A percentile compares a stretch with the other conserved stretches of the same genome.
These are phyloP conservation scores for Neoconidiobolus thromboides DNA, from an alignment of 371 early-diverging fungal species.

Conservation along the genomic window DNA sequence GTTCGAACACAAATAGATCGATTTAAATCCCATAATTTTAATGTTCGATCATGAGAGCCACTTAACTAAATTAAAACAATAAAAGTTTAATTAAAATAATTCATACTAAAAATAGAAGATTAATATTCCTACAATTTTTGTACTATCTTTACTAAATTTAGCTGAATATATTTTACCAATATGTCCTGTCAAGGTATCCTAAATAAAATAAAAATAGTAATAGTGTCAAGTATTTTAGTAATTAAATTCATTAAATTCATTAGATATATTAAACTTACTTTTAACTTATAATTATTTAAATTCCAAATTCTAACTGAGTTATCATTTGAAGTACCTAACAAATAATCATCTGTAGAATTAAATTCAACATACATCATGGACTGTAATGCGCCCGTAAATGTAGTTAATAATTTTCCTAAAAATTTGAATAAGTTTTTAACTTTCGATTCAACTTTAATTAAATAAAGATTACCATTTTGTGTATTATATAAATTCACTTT, in stretches of 20 bases:
- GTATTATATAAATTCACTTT: constrained; percentile 66
- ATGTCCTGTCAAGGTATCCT: constrained; percentile 90
- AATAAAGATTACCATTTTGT: constrained; percentile 30
- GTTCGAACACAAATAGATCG: constrained; percentile 49
- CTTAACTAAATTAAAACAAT: constrained; percentile 28
- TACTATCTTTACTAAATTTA: constrained; percentile 58
- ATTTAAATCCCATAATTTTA: constrained; percentile 88
- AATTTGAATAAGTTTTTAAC: not conserved
- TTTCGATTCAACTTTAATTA: not conserved
- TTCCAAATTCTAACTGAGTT: constrained; percentile 78
- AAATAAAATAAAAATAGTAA: constrained; percentile 2
- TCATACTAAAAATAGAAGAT: not conserved
- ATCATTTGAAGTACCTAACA: constrained; percentile 79
- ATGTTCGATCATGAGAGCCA: constrained; percentile 87
- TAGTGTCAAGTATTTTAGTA: not conserved
- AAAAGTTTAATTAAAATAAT: no score
- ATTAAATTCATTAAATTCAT: not conserved
- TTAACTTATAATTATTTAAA: constrained; percentile 44
- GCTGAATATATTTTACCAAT: constrained; percentile 82
- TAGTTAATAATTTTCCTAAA: constrained; percentile 22
- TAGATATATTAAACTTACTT: constrained; percentile 18
- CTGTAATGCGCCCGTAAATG: constrained; percentile 69
- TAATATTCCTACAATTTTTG: constrained; percentile 35
- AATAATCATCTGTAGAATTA: constrained; percentile 48
- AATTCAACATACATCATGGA: constrained; percentile 68